Base-by-base conservation (phyloP, 2,329 filamentous ascomycete species). In the Zymoseptoria pseudotritici region DNA sequence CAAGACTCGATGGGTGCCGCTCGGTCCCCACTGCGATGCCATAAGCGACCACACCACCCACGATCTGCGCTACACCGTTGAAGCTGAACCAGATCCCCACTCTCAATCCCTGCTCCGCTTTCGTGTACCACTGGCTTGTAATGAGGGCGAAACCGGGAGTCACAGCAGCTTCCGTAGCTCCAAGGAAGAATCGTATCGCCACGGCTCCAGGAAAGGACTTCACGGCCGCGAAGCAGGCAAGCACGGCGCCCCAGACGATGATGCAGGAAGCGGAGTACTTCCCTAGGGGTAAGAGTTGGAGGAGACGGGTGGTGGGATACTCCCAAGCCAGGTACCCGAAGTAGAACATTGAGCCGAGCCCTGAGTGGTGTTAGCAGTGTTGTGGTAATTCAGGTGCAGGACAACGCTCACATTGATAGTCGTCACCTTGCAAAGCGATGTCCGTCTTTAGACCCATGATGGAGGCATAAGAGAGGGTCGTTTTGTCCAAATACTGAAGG, bases 61-160 rank as follows among this genome's bases (percentile, higher is more conserved):
- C 77, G 17, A 88, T 85, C 70, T 85, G 84, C 0, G 82, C 85
- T 56, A 81, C 81, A 2, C 85, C 85, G 62, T 86, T 87, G 75
- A 86, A 88, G 55, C 77, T 81, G 73, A 88, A 89, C 87, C 87
- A 90, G 58, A 88, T 82, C 3, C 81, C 82, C 1, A 82, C 83
- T 8, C 87, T 76, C 0, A 78, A 75, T 1, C 83, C 84, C 74
- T 89, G 86, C 70, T 90, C 87, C 57, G 79, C 78, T 70, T 85
- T 85, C 0, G 87, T 89, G 66, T 89, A 90, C 86, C 86, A 90
- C 73, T 88, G 85, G 3, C 79, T 83, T 1, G 86, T 89, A 65
- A 90, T 80, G 1, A 90, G 77, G 0, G 84, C 82, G 65, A 89
- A 89, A 0, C 86, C 86, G 0, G 87, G 87, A 0, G 85, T 87